phyloP scores from a whole-genome alignment of 1,284 basidiomycete genomes.

The Schizophyllum amplum region DNA sequence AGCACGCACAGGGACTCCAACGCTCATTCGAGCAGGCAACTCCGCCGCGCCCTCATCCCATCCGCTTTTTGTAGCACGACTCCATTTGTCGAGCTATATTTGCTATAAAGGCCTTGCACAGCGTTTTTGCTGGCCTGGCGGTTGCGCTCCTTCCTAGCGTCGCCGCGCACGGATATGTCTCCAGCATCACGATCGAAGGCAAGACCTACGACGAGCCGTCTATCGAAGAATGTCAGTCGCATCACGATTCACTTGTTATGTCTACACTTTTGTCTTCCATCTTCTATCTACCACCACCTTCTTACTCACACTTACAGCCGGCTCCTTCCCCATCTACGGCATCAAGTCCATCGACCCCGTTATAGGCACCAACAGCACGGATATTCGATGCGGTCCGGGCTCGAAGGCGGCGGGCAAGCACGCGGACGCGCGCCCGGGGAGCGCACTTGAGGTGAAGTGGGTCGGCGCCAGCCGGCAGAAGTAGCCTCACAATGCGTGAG shows the following conservation, averaged over 20 bases:
- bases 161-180: slow-evolving; percentile 53
- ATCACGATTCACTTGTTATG: no score
- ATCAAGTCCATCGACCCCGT: slow-evolving; percentile 49
- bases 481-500: neutral
- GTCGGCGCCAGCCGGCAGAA: neutral
- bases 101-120: no score
- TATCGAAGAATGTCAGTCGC: slow-evolving; percentile 31
- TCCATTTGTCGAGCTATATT: no score
- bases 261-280: neutral
- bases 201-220: slow-evolving; percentile 42
- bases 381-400: slow-evolving; percentile 50
- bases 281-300: neutral
- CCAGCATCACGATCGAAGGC: slow-evolving; percentile 45
- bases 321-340: slow-evolving; percentile 36
- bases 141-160: slow-evolving; percentile 16
- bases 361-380: slow-evolving; percentile 50
- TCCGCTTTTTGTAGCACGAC: no score
- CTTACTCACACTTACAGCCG: neutral
- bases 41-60: no score
- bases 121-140: neutral
- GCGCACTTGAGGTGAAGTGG: neutral
- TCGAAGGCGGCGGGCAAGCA: neutral
- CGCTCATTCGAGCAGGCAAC: no score
- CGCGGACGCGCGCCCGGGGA: neutral
- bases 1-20: no score